Percentiles rank a stretch among this genome's conserved stretches.
Conservation (phyloP, 768 basidiomycete genomes). For the Mycena filopes region DNA sequence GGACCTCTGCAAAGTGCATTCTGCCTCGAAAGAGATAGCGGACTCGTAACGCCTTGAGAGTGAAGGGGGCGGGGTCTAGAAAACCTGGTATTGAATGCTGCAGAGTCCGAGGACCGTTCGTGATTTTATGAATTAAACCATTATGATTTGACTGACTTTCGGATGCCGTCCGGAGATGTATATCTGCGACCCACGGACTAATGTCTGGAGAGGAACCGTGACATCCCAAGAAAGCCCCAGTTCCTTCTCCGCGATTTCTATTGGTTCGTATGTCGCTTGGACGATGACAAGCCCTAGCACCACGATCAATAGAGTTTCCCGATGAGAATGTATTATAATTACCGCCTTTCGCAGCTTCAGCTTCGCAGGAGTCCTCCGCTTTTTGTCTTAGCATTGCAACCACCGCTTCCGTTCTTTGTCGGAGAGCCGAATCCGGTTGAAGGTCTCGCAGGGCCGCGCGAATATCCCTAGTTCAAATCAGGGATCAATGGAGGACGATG, state of each 20-base stretch:
- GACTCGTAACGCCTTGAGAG: slow-evolving; percentile 74
- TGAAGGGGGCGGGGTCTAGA: slow-evolving; percentile 84
- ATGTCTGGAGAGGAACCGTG: slow-evolving; percentile 81
- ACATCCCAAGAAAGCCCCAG: slow-evolving; percentile 77
- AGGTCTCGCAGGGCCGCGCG: slow-evolving; percentile 69
- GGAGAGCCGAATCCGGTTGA: slow-evolving; percentile 72
- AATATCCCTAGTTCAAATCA: slow-evolving; percentile 63
- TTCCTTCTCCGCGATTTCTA: slow-evolving; percentile 58
- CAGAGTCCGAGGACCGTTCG: slow-evolving; percentile 23
- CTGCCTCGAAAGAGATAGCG: slow-evolving; percentile 82
- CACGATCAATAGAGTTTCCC: slow-evolving; percentile 11
- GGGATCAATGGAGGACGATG: neutral
- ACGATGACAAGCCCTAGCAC: slow-evolving; percentile 76
- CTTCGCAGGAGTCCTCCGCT: slow-evolving; percentile 69
- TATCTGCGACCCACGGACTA: slow-evolving; percentile 82
- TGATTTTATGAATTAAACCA: slow-evolving; percentile 22
- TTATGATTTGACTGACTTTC: slow-evolving; percentile 63
- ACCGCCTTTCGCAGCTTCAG: slow-evolving; percentile 79
- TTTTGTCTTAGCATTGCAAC: slow-evolving; percentile 71
- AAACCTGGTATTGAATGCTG: slow-evolving; percentile 88
- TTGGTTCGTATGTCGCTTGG: slow-evolving; percentile 78
- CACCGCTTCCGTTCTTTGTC: slow-evolving; percentile 72
- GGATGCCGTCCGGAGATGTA: slow-evolving; percentile 78
- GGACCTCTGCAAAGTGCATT: slow-evolving; percentile 80
- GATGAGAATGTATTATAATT: slow-evolving; percentile 33